phyloP scores from a whole-genome alignment of 2,329 filamentous ascomycete species.

The Aspergillus sclerotialis region DNA sequence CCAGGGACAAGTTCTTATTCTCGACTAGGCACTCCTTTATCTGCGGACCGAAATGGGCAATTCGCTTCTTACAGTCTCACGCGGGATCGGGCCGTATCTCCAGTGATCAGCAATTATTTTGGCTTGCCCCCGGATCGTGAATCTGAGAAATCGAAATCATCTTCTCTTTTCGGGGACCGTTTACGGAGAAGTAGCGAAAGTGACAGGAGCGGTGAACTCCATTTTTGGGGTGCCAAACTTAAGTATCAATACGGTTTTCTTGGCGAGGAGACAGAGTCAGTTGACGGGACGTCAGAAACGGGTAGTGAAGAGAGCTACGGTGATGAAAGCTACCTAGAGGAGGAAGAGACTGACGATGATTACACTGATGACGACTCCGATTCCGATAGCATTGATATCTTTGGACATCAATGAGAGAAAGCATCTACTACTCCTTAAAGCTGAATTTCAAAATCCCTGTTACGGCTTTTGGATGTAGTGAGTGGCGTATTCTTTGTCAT shows the following conservation, averaged over 20 bases:
- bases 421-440: too few species aligned
- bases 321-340: conserved; percentile 29
- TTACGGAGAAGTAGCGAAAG: conserved; percentile 19
- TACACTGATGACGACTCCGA: conserved; percentile 46
- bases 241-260: conserved; percentile 31
- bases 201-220: conserved; percentile 52
- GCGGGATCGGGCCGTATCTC: conserved; percentile 34
- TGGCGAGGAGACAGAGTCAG: conserved; percentile 18
- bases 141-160: conserved; percentile 20
- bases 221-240: conserved; percentile 51
- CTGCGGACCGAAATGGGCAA: conserved; percentile 15
- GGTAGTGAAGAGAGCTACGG: conserved; percentile 15
- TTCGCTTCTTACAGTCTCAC: conserved; percentile 30
- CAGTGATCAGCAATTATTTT: conserved; percentile 40
- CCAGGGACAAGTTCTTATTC: conserved; percentile 13
- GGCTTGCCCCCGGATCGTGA: conserved; percentile 31
- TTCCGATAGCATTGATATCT: conserved; percentile 44
- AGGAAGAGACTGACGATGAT: conserved; percentile 41
- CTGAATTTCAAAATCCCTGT: background rate
- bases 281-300: conserved; percentile 13
- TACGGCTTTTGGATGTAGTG: background rate
- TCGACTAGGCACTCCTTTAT: conserved; percentile 12
- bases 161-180: conserved; percentile 20
- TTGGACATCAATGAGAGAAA: conserved; percentile 43
- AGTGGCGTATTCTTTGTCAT: too few species aligned